phyloP scores from a whole-genome alignment of 768 basidiomycete species.

The Butyriboletus loyo region DNA sequence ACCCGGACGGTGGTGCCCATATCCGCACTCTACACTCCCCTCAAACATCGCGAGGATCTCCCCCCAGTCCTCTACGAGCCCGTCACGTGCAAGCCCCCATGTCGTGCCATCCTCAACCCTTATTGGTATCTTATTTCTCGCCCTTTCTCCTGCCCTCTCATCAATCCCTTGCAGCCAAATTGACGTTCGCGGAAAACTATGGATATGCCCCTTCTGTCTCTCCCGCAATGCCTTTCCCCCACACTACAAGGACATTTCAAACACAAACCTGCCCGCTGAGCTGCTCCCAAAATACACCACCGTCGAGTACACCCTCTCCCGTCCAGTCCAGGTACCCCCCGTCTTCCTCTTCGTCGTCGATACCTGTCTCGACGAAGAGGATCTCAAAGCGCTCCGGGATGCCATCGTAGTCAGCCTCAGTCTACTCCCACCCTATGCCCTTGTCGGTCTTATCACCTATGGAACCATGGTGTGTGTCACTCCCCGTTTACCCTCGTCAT shows the following conservation, averaged over 20 bases:
- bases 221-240: conserved; percentile 96
- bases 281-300: conserved; percentile 98
- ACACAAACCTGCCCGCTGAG: conserved; percentile 94
- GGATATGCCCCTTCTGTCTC: conserved; percentile 99
- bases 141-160: neutral
- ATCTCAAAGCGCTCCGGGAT: conserved; percentile 92
- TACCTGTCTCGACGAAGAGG: conserved; percentile 93
- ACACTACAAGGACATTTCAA: conserved; percentile 98
- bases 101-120: conserved; percentile 95
- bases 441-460: conserved; percentile 93
- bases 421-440: conserved; percentile 87
- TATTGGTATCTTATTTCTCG: conserved; percentile 68
- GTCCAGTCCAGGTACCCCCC: conserved; percentile 89
- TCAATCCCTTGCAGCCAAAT: conserved; percentile 68
- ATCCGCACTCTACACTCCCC: conserved; percentile 93
- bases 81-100: conserved; percentile 96
- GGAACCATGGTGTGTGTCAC: conserved; percentile 83
- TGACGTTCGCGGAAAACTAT: conserved; percentile 96
- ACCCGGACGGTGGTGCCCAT: conserved; percentile 98
- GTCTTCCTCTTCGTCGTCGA: conserved; percentile 97
- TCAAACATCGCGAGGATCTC: conserved; percentile 91
- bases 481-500: neutral
- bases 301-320: conserved; percentile 97
- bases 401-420: conserved; percentile 93
- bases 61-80: conserved; percentile 97